Conservation (phyloP, 305 asterid genomes). For the Plantago lanceolata region DNA sequence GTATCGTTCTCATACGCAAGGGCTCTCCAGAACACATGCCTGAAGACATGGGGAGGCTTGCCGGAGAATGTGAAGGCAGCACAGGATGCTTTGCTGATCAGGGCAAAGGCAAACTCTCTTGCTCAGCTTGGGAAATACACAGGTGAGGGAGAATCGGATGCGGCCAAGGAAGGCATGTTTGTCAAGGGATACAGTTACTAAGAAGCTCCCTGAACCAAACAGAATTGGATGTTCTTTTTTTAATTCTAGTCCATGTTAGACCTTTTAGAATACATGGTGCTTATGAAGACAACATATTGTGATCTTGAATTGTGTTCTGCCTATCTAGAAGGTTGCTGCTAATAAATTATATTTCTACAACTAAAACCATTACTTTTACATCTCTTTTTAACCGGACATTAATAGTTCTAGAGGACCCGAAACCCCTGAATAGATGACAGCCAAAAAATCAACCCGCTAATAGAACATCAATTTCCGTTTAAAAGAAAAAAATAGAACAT, state of each 20-base stretch:
- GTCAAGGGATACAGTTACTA: slow-evolving; percentile 67
- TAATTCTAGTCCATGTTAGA: slow-evolving; percentile 6
- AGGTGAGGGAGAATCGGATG: slow-evolving; percentile 75
- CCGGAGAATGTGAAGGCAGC: slow-evolving; percentile 73
- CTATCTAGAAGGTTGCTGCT: background rate
- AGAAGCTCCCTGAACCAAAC: slow-evolving; percentile 27
- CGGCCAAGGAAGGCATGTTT: slow-evolving; percentile 72
- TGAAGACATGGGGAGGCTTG: slow-evolving; percentile 82
- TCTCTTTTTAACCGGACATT: background rate
- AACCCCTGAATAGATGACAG: background rate
- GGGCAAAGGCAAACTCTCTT: slow-evolving; percentile 75
- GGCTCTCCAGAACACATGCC: slow-evolving; percentile 85
- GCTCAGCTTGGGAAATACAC: slow-evolving; percentile 86
- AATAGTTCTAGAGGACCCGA: background rate
- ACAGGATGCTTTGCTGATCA: slow-evolving; percentile 51
- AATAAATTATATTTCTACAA: background rate
- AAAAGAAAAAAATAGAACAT: no score
- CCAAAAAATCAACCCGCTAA: no score
- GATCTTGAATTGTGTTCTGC: background rate
- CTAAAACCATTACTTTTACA: background rate
- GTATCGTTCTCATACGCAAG: slow-evolving; percentile 84
- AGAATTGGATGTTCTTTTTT: background rate
- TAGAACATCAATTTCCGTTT: no score
- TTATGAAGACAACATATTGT: background rate
- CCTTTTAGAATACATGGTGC: slow-evolving; percentile 1